Evolutionary conservation across 1,284 basidiomycete genomes (phyloP).

Genomic region (Vanrija sp.): DNA sequence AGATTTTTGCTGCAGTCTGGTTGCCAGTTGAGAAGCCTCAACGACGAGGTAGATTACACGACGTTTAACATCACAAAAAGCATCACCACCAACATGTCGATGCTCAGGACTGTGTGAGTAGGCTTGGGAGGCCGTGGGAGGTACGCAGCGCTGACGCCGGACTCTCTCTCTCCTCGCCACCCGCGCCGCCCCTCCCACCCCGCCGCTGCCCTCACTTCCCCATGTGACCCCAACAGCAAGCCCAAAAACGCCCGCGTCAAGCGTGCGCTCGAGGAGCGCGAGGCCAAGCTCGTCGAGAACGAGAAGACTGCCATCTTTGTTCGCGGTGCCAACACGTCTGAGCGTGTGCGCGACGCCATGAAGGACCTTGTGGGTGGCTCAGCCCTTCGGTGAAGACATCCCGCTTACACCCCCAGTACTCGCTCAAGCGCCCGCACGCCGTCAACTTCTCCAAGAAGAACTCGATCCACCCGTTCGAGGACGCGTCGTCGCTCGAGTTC

Average conservation of each 20-base stretch:
- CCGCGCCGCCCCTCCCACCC: background rate
- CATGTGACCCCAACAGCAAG: conserved; percentile 62
- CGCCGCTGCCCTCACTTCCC: background rate
- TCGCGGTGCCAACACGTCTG: conserved; percentile 78
- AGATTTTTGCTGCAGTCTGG: no score
- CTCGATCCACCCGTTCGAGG: conserved; percentile 84
- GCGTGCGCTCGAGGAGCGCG: conserved; percentile 79
- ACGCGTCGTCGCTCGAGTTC: conserved; percentile 77
- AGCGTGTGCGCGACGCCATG: conserved; percentile 74
- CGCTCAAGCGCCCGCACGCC: conserved; percentile 79
- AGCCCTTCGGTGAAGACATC: background rate
- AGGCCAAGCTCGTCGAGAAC: conserved; percentile 86
- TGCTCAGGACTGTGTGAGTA: conserved; percentile 47
- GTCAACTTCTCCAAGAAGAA: conserved; percentile 97
- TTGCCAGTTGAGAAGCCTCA: no score
- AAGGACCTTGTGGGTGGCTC: conserved; percentile 70
- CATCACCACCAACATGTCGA: conserved; percentile 38
- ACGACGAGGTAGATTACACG: background rate
- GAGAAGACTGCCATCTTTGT: conserved; percentile 82
- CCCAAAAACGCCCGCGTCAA: conserved; percentile 98
- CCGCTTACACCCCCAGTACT: conserved; percentile 61
- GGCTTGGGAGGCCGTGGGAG: background rate
- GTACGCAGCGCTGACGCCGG: background rate
- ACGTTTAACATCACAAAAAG: background rate
- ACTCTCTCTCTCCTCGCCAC: background rate